These are phyloP conservation scores for Fraxinus excelsior DNA, from an alignment of 257 asterid species.

Conservation along the genomic window DNA sequence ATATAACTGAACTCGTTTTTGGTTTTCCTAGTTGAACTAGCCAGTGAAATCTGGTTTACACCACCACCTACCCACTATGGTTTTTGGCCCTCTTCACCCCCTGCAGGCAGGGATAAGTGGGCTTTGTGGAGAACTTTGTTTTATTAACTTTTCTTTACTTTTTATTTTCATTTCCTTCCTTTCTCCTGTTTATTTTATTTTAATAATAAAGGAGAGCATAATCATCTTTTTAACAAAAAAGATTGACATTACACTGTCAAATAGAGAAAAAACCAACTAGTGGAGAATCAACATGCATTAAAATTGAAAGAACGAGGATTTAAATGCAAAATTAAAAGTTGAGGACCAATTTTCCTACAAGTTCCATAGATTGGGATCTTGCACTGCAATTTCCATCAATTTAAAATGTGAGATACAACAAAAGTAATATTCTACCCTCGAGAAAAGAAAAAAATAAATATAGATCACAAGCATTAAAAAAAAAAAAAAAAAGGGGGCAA, in stretches of 20 bases:
- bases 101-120: not conserved
- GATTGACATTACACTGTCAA: not conserved
- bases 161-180: not conserved
- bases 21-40: not conserved
- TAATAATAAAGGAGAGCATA: too few species aligned
- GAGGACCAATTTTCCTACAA: not conserved
- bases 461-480: not conserved
- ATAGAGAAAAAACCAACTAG: not conserved
- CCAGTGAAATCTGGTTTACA: not conserved
- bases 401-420: not conserved
- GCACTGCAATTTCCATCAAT: not conserved
- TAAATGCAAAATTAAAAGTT: too few species aligned
- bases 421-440: not conserved
- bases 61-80: not conserved
- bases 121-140: not conserved
- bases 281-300: not conserved
- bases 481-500: not conserved
- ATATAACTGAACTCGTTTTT: not conserved
- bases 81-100: not conserved
- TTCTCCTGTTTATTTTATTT: not conserved
- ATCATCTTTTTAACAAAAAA: too few species aligned
- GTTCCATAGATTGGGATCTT: not conserved
- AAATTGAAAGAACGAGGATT: not conserved
- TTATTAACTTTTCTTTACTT: too few species aligned
- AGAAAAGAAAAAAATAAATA: not conserved